These are phyloP conservation scores for Paraphoma sp. DNA, from an alignment of 2,329 filamentous ascomycete species.

Conservation along the genomic window DNA sequence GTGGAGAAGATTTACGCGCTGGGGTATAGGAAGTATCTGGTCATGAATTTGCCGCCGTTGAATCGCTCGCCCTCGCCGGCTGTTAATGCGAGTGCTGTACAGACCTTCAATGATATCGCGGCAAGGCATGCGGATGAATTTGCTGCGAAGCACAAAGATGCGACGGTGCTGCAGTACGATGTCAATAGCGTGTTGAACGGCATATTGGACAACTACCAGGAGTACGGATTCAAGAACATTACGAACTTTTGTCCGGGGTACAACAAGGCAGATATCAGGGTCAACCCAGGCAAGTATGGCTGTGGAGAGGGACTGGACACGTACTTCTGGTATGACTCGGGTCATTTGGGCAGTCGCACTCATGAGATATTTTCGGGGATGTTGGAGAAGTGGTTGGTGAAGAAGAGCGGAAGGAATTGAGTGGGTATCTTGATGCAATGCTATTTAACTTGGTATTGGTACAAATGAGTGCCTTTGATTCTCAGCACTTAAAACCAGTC, in stretches of 20 bases:
- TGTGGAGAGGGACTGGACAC: constrained; percentile 50
- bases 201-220: constrained; percentile 51
- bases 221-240: constrained; percentile 55
- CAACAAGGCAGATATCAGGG: constrained; percentile 54
- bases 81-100: constrained; percentile 57
- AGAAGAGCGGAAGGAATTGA: constrained; percentile 4
- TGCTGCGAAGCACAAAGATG: constrained; percentile 33
- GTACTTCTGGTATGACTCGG: constrained; percentile 59
- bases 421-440: background rate
- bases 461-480: background rate
- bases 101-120: constrained; percentile 54
- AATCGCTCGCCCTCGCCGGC: constrained; percentile 52
- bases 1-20: constrained; percentile 51
- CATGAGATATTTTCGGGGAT: constrained; percentile 48
- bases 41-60: constrained; percentile 60
- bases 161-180: constrained; percentile 54
- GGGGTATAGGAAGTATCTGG: constrained; percentile 56
- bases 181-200: constrained; percentile 51
- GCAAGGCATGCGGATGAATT: constrained; percentile 45
- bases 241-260: constrained; percentile 55
- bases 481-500: constrained; percentile 28
- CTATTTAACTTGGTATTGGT: background rate
- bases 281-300: constrained; percentile 53
- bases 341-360: constrained; percentile 54
- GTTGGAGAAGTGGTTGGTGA: constrained; percentile 25